Conservation (phyloP, 352 stramenopile genomes). For the Aphanomyces astaci region DNA sequence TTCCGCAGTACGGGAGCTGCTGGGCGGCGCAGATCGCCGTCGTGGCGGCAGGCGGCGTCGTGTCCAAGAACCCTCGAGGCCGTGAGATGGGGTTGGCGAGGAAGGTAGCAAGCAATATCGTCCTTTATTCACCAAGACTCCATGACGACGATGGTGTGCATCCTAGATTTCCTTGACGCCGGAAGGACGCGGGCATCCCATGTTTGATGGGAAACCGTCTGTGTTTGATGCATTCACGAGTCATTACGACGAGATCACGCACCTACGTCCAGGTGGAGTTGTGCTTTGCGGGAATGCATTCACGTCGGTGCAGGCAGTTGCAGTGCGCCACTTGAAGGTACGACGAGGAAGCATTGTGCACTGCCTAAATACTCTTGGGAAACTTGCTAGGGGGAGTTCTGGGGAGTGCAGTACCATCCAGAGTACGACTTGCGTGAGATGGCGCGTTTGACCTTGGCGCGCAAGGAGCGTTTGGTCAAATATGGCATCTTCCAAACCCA, state of each 20-base stretch:
- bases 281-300: constrained; percentile 55
- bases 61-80: constrained; percentile 52
- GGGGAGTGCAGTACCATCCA: constrained; percentile 76
- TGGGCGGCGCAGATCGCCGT: constrained; percentile 77
- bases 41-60: constrained; percentile 49
- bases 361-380: neutral
- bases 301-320: constrained; percentile 61
- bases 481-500: constrained; percentile 68
- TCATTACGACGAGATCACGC: constrained; percentile 77
- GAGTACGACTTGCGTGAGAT: constrained; percentile 81
- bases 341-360: neutral
- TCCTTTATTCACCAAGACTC: neutral
- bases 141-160: too few species aligned
- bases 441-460: constrained; percentile 61
- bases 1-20: constrained; percentile 64
- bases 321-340: constrained; percentile 58
- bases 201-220: constrained; percentile 72
- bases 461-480: constrained; percentile 50
- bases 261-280: constrained; percentile 55
- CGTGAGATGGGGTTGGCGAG: constrained; percentile 69
- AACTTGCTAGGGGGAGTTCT: constrained; percentile 53
- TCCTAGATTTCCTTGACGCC: constrained; percentile 50
- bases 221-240: constrained; percentile 78
- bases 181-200: constrained; percentile 63
- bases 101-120: constrained; percentile 32